Evolutionary conservation across 306 rosid species (phyloP).

Genomic region (Lotus japonicus): DNA sequence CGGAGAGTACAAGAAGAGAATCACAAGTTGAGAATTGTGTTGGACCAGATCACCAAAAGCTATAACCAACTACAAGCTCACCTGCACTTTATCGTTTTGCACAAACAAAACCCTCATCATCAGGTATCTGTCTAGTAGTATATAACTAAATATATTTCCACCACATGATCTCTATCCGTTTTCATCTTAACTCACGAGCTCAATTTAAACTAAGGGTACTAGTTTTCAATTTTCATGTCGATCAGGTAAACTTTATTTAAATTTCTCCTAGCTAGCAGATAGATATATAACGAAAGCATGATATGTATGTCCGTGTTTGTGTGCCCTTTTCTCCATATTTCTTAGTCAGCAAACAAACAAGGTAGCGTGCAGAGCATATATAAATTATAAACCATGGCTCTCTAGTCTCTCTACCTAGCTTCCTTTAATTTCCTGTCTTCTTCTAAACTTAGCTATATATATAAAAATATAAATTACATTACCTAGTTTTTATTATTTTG

Average conservation of each 20-base stretch:
- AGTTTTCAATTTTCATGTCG: too few relatives aligned
- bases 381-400: slow-evolving; percentile 25
- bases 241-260: background rate
- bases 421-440: slow-evolving; percentile 8
- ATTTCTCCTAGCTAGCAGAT: too few relatives aligned
- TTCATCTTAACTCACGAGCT: too few relatives aligned
- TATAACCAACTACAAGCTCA: slow-evolving; percentile 43
- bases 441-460: background rate
- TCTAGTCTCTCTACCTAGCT: too few relatives aligned
- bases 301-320: background rate
- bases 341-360: slow-evolving; percentile 17
- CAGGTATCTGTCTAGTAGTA: too few relatives aligned
- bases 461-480: too few relatives aligned
- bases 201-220: too few relatives aligned
- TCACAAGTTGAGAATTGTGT: slow-evolving; percentile 19
- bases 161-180: too few relatives aligned
- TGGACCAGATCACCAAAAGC: slow-evolving; percentile 40
- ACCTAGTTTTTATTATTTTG: background rate
- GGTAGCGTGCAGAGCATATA: slow-evolving; percentile 33
- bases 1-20: slow-evolving; percentile 38
- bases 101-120: slow-evolving; percentile 21
- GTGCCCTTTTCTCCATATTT: background rate
- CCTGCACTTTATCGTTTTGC: slow-evolving; percentile 25
- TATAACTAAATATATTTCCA: too few relatives aligned
- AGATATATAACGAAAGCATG: background rate